A percentile compares a stretch with the other conserved stretches of the same genome.
These are phyloP conservation scores for Monosporascus ibericus DNA, from an alignment of 2,329 filamentous ascomycete genomes.

Conservation along the genomic window DNA sequence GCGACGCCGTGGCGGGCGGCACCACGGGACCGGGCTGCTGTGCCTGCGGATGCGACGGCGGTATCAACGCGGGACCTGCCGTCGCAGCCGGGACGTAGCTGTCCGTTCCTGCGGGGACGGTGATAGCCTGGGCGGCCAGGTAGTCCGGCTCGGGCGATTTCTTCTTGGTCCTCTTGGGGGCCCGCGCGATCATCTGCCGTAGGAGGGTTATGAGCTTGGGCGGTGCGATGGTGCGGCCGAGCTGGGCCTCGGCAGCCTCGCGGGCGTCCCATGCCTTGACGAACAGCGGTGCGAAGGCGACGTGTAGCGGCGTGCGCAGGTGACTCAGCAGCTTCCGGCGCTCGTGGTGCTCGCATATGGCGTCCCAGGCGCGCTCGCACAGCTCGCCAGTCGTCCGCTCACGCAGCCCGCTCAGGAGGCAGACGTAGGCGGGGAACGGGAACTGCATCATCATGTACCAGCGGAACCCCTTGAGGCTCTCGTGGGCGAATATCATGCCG, in stretches of 20 bases:
- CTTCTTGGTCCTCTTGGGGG: slow-evolving; percentile 27
- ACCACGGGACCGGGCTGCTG: slow-evolving; percentile 2
- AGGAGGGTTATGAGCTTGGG: slow-evolving; percentile 44
- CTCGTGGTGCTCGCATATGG: slow-evolving; percentile 49
- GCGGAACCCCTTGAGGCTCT: slow-evolving; percentile 44
- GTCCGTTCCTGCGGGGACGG: slow-evolving; percentile 16
- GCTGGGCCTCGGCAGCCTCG: slow-evolving; percentile 38
- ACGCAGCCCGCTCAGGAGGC: slow-evolving; percentile 50
- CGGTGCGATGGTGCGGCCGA: slow-evolving; percentile 35
- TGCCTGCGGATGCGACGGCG: slow-evolving; percentile 8
- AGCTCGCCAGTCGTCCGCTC: slow-evolving; percentile 46
- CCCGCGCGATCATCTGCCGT: slow-evolving; percentile 32
- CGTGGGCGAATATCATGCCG: slow-evolving; percentile 46
- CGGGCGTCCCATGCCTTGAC: slow-evolving; percentile 58
- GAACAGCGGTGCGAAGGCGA: slow-evolving; percentile 51
- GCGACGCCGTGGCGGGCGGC: slow-evolving; percentile 5
- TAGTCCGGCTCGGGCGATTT: slow-evolving; percentile 18
- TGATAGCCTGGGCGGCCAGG: slow-evolving; percentile 18
- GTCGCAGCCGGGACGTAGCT: slow-evolving; percentile 7
- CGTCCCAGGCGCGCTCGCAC: slow-evolving; percentile 53
- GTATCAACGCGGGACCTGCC: slow-evolving; percentile 3
- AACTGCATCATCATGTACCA: slow-evolving; percentile 58
- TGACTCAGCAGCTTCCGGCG: slow-evolving; percentile 43
- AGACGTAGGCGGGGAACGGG: slow-evolving; percentile 56
- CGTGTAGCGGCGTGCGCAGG: slow-evolving; percentile 49